Conservation (phyloP, 192 early-diverging fungal genomes). For the Coemansia sp. region DNA sequence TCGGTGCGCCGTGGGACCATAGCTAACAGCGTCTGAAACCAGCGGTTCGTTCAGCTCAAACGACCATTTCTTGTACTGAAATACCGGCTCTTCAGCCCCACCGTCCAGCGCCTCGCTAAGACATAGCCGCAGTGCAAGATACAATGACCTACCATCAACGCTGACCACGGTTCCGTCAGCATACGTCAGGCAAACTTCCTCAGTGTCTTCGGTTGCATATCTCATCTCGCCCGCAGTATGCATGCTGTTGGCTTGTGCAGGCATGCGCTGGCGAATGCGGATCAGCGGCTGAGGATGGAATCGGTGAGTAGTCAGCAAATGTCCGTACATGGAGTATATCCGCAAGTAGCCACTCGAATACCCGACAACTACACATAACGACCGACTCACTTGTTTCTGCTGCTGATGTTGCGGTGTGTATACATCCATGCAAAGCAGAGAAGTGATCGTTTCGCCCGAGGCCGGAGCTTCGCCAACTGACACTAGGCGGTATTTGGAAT, state of each 20-base stretch:
- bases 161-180: slow-evolving; percentile 45
- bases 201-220: slow-evolving; percentile 25
- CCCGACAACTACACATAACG: slow-evolving; percentile 45
- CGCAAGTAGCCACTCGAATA: slow-evolving; percentile 48
- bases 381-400: slow-evolving; percentile 4
- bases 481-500: slow-evolving; percentile 27
- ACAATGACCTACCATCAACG: slow-evolving; percentile 46
- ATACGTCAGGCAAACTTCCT: slow-evolving; percentile 45
- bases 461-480: slow-evolving; percentile 44
- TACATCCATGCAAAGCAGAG: slow-evolving; percentile 43
- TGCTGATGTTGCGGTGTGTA: slow-evolving; percentile 15
- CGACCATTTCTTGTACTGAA: slow-evolving; percentile 55
- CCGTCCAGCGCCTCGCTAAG: slow-evolving; percentile 31
- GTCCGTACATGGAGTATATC: slow-evolving; percentile 45
- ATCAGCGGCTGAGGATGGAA: slow-evolving; percentile 37
- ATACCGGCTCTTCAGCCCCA: slow-evolving; percentile 28
- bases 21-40: slow-evolving; percentile 45
- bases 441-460: slow-evolving; percentile 33
- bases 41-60: slow-evolving; percentile 38
- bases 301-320: slow-evolving; percentile 43
- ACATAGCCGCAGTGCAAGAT: slow-evolving; percentile 46
- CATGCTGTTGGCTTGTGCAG: slow-evolving; percentile 23
- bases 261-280: slow-evolving; percentile 44
- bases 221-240: slow-evolving; percentile 16
- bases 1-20: slow-evolving; percentile 28